Evolutionary conservation across 306 rosid genomes (phyloP), one percentile per base, ranked within the genome.

Genomic region (Cercis canadensis): DNA sequence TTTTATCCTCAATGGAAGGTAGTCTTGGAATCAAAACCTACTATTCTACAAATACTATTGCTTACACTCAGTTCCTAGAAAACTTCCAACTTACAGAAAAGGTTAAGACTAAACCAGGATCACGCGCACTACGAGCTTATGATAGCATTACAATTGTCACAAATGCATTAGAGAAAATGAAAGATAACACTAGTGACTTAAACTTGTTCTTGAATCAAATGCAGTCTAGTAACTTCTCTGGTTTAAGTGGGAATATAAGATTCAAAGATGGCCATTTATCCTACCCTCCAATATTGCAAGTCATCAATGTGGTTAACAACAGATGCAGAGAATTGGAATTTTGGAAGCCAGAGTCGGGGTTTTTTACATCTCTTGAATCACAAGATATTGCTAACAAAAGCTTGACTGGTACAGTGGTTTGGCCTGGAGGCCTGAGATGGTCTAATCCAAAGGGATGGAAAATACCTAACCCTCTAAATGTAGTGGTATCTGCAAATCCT

Each of bases 191-290:
- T 3, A 68, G 67, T 44, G 73, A 37, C 58, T 75, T 81, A 10
- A 65, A 69, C 47, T 62, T 37, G 33, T 56, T 66, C 11, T 10
- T 70, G 61, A 29, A 76, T 37, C 51, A 47, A 51, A 70, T 80
- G 49, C 10, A 83, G 13, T 65, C 87, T 7, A 59, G 78, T 33
- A 59, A 47, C 49, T 89, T 83, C 33, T 8, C 44, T 24, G 90
- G 96, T 39, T 75, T 85, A 70, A 85, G 83, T 77, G 96, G 96
- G 8, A n/a, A 67, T 2, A 77, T 87, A 74, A 55, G 41, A 18
- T 87, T 85, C 65, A 53, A 78, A 43, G 89, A 68, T 33, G 71
- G 73, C 11, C 77, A 70, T 66, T 74, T 80, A 18, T 67, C 60
- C 11, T 10, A 71, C 4, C 29, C 43, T 67, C 75, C 87, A 2